Evolutionary conservation across 1,139 yeast species (phyloP).

Genomic region (Trichomonascaceae sp.): DNA sequence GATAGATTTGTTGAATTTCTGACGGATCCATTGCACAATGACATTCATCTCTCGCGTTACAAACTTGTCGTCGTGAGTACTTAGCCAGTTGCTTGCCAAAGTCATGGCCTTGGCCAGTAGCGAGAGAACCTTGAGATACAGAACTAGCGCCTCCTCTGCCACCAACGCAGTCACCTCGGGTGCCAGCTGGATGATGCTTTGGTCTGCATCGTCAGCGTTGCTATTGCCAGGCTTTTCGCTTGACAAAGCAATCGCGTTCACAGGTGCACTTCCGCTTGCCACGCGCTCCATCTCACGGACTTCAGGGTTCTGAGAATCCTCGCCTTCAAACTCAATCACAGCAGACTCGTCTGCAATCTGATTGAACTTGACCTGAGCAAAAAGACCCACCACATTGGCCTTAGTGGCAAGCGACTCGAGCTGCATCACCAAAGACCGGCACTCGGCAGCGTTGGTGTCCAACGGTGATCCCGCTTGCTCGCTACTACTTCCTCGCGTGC

Average conservation of each 20-base stretch:
- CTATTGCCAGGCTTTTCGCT: background rate
- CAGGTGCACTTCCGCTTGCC: background rate
- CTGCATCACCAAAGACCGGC: constrained; percentile 31
- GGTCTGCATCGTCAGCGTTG: background rate
- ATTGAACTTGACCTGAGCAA: constrained; percentile 82
- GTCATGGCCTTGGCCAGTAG: constrained; percentile 77
- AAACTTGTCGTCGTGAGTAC: constrained; percentile 30
- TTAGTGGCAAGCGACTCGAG: constrained; percentile 76
- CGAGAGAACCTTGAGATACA: constrained; percentile 74
- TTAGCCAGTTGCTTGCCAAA: constrained; percentile 84
- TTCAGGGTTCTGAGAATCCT: background rate
- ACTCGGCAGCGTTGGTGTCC: constrained; percentile 9
- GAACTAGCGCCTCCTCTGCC: constrained; percentile 76
- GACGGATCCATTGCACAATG: constrained; percentile 86
- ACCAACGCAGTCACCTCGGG: constrained; percentile 45
- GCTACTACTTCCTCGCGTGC: constrained; percentile 52
- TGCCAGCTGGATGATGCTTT: constrained; percentile 1
- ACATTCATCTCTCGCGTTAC: constrained; percentile 48
- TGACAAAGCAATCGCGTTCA: too few species aligned
- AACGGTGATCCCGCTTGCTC: constrained; percentile 7
- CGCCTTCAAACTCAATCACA: background rate
- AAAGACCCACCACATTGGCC: constrained; percentile 76
- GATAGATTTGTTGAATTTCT: constrained; percentile 73
- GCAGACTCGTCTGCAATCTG: constrained; percentile 37
- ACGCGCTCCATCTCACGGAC: background rate